Evolutionary conservation across 108 stramenopile genomes (phyloP), one percentile per base, ranked within the genome.

Genomic region (Nitzschia sp.): DNA sequence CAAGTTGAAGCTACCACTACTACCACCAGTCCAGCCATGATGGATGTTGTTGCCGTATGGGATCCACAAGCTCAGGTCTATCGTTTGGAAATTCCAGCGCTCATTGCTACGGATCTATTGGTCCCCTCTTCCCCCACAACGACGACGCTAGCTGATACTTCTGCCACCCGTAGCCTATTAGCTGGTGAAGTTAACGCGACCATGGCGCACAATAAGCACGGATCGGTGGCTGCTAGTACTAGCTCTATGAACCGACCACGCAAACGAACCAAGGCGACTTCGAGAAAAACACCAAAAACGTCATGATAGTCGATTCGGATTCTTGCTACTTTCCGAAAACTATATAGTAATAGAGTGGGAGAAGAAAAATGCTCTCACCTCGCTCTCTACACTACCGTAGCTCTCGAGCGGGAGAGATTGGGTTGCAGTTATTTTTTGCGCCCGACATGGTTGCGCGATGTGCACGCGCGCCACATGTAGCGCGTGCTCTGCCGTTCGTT

Each of bases 1-100:
- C 54, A 54, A 54, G 23, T 4, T 54, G 54, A 54, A 54, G 24
- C 26, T 2, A 21, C 15, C 1, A 25, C 15, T 24, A 21, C 21
- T 2, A 26, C 23, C 1, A 26, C 21, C 1, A 24, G 54, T 54
- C 26, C 54, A 26, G 26, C 54, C 23, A 42, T 56, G n/a, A 29
- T 68, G 8, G 67, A 68, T 26, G 35, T 35, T 19, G 51, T 68
- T 13, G 67, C 67, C n/a, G 13, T 68, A 4, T 68, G 67, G 67
- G 67, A 68, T 17, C 36, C 67, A n/a, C 4, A 6, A 68, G 42
- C 27, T 42, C 54, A 55, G 0, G 54, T 56, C 1, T 68, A 68
- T 21, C 30, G 28, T 35, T 56, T 68, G 54, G 67, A 68, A 45
- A 55, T 68, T 29, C 67, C 67, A 17, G 38, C 55, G 34, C 36